Conservation (phyloP, 1,284 basidiomycete species). For the Blastosporella zonata region DNA sequence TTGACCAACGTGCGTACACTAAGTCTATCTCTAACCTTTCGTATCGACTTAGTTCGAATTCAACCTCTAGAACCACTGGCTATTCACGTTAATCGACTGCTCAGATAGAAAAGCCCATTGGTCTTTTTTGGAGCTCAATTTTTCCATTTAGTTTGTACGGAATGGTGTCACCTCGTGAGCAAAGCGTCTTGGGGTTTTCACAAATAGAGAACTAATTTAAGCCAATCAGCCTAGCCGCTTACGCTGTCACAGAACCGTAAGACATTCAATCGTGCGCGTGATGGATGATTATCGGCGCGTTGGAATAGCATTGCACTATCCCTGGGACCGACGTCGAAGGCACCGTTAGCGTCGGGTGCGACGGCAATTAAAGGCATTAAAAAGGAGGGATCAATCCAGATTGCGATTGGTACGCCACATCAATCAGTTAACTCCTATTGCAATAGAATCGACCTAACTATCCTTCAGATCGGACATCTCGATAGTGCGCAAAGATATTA, state of each 20-base stretch:
- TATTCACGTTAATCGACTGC: conserved; percentile 37
- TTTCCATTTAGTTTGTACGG: conserved; percentile 1
- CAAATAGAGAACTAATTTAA: background rate
- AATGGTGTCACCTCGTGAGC: conserved; percentile 7
- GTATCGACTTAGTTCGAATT: too few species aligned
- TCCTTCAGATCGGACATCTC: background rate
- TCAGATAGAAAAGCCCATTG: conserved; percentile 29
- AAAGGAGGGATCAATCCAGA: conserved; percentile 7
- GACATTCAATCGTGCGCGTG: conserved; percentile 33
- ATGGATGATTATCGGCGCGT: conserved; percentile 35
- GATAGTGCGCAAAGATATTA: conserved; percentile 6
- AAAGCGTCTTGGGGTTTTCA: background rate
- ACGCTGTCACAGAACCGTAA: conserved; percentile 26
- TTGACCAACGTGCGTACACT: too few species aligned
- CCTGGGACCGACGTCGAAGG: conserved; percentile 20
- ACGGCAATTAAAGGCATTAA: conserved; percentile 29
- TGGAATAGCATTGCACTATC: conserved; percentile 27
- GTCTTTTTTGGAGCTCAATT: conserved; percentile 4
- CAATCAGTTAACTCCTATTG: background rate
- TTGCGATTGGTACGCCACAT: conserved; percentile 6
- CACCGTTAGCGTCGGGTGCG: conserved; percentile 17
- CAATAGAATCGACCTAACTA: background rate
- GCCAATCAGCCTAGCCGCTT: conserved; percentile 6
- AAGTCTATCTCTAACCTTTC: too few species aligned
- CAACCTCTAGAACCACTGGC: too few species aligned